Base-by-base conservation (phyloP, 257 asterid species). In the Petunia secreta region DNA sequence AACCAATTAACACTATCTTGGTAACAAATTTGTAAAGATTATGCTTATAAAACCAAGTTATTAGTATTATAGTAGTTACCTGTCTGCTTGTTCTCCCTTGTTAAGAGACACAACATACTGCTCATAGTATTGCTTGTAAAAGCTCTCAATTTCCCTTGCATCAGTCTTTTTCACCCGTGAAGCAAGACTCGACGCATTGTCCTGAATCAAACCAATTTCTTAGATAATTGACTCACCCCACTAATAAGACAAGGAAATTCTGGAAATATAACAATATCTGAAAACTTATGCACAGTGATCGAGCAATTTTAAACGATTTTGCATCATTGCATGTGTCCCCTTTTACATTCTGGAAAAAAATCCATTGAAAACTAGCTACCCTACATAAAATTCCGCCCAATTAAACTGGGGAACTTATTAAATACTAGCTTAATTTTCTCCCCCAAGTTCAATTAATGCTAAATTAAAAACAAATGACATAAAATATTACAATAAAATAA, bases 61-160 rank as follows among this genome's bases (percentile, higher is more conserved):
- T 36, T 78, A 39, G 34, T 50, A 3, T 25, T 25, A 25, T 25
- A 25, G 10, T 57, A 37, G 44, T 43, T 69, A 95, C 99, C 99
- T 93, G 77, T 96, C 99, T 71, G 96, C 98, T 88, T 92, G 94
- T 76, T 94, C 97, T 82, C 97, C 97, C 88, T 91, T 91, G 96
- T 90, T 92, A 83, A 96, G 99, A 75, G 97, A 90, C 88, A 89
- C 80, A 75, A 96, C 95, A 90, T 96, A 96, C 41, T 91, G 90
- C 91, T 96, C 97, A 81, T 96, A 93, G 86, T 93, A 96, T 79
- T 96, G 96, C 87, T 96, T 92, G 89, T 96, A 96, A 88, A 90
- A 96, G 91, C 98, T 94, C 91, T 91, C 96, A 43, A 96, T 96
- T 92, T 96, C 99, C 83, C 97, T 87, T 57, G 97, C 97, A 89